phyloP scores from a whole-genome alignment of 345 rosid species.

The Eucalyptus decipiens region DNA sequence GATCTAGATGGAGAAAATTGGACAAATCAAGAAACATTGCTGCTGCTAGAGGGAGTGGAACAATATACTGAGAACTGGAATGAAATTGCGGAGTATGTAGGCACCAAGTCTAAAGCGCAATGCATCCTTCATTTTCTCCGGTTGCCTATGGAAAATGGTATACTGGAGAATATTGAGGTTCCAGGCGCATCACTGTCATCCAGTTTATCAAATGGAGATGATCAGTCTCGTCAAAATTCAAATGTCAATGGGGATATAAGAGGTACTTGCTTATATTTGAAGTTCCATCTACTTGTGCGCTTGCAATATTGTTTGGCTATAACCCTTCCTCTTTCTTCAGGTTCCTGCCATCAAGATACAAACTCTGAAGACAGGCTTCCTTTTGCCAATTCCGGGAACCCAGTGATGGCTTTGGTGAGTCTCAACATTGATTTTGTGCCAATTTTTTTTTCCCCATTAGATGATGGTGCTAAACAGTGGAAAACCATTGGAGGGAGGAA shows the following conservation, averaged over 20 bases:
- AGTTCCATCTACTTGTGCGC: neutral
- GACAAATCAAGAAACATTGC: conserved; percentile 84
- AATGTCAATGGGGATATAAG: conserved; percentile 45
- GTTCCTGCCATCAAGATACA: conserved; percentile 28
- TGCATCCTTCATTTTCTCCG: conserved; percentile 92
- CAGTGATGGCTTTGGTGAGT: conserved; percentile 91
- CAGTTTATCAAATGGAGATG: conserved; percentile 38
- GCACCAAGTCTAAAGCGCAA: conserved; percentile 92
- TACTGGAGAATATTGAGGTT: conserved; percentile 76
- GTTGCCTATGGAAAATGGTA: conserved; percentile 77
- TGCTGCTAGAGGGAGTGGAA: conserved; percentile 94
- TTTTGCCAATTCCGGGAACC: conserved; percentile 79
- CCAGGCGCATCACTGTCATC: conserved; percentile 33
- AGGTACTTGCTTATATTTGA: conserved; percentile 15
- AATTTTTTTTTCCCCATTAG: neutral
- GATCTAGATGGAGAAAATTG: conserved; percentile 84
- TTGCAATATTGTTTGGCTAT: neutral
- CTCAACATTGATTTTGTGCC: neutral
- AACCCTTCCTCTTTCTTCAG: conserved; percentile 14
- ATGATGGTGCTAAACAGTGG: neutral
- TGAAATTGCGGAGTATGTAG: conserved; percentile 90
- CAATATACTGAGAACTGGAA: conserved; percentile 77
- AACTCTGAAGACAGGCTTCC: conserved; percentile 70
- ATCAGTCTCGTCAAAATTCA: conserved; percentile 18
- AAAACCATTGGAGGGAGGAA: neutral